Conservation (phyloP, 805 yeast genomes). For the Candida patagonica region DNA sequence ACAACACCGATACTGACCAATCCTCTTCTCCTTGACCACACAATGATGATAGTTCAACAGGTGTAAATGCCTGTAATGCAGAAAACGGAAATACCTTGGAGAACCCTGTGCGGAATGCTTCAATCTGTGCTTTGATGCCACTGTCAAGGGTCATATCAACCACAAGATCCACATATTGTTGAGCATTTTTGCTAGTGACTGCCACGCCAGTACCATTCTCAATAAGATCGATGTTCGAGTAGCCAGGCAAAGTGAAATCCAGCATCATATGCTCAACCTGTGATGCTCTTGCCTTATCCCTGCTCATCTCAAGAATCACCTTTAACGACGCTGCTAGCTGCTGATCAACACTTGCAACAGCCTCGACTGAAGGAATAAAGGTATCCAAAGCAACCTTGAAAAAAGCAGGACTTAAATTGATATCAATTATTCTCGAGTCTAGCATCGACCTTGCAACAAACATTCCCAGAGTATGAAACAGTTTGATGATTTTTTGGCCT, state of each 20-base stretch:
- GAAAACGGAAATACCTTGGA: conserved; percentile 71
- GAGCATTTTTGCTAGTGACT: conserved; percentile 47
- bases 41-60: conserved; percentile 60
- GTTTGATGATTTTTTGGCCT: conserved; percentile 36
- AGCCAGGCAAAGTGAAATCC: conserved; percentile 71
- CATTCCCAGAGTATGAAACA: conserved; percentile 64
- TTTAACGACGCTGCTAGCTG: conserved; percentile 50
- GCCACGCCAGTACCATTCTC: conserved; percentile 43
- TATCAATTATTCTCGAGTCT: conserved; percentile 83
- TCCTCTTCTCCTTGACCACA: conserved; percentile 81
- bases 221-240: conserved; percentile 47
- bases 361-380: conserved; percentile 26
- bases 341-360: conserved; percentile 45
- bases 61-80: conserved; percentile 60
- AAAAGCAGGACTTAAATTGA: conserved; percentile 63
- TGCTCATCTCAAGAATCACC: conserved; percentile 11
- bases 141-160: conserved; percentile 48
- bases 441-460: conserved; percentile 80
- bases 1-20: conserved; percentile 54
- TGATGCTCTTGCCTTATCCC: conserved; percentile 23
- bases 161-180: conserved; percentile 46
- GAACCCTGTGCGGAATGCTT: conserved; percentile 70
- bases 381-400: conserved; percentile 38
- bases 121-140: conserved; percentile 59
- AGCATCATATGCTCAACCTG: conserved; percentile 48